Base-by-base conservation (phyloP, 2,329 filamentous ascomycete species). In the Penicillium sp. region DNA sequence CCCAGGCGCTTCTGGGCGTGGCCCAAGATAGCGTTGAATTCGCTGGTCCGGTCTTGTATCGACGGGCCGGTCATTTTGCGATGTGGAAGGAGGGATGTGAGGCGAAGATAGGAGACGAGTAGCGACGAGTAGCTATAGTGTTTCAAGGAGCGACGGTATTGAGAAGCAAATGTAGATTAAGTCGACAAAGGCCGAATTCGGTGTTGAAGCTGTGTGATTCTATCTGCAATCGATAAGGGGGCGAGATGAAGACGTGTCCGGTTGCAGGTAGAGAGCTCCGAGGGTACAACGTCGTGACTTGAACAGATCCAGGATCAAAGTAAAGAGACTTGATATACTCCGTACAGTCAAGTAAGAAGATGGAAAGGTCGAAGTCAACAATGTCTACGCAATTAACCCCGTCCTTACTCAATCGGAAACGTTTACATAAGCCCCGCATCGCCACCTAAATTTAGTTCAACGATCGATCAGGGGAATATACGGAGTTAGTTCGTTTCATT, bases 1-100 rank as follows among this genome's bases (percentile, higher is more conserved):
- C 86, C 86, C 68, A 94, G 86, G 60, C 87, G 84, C 69, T 87
- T 89, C 76, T 96, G 91, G 49, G 90, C 89, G 72, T 96, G 90
- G 44, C 84, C 81, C 59, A 97, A 85, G 68, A 97, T 95, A 61
- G 91, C 89, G 72, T 87, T 88, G 82, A 99, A 99, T 81, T 99
- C 94, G 70, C 86, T 83, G 55, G 94, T 99, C 70, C 94, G 90
- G 79, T 99, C 94, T 80, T 99, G 94, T 73, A 97, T 96, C 49
- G 91, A 93, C 51, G 79, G 74, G 44, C 79, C 77, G 56, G 80
- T 76, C 80, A 83, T 84, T 60, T 70, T 74, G 63, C 16, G 46
- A 29, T 50, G 10, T 23, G 39, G 46, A 31, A 34, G 13, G 29
- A 16, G 31, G 25, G n/a, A 21, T 23, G 16, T 35, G 23, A 44